Evolutionary conservation across 2,329 filamentous ascomycete species (phyloP).

Genomic region (Colletotrichum sidae): DNA sequence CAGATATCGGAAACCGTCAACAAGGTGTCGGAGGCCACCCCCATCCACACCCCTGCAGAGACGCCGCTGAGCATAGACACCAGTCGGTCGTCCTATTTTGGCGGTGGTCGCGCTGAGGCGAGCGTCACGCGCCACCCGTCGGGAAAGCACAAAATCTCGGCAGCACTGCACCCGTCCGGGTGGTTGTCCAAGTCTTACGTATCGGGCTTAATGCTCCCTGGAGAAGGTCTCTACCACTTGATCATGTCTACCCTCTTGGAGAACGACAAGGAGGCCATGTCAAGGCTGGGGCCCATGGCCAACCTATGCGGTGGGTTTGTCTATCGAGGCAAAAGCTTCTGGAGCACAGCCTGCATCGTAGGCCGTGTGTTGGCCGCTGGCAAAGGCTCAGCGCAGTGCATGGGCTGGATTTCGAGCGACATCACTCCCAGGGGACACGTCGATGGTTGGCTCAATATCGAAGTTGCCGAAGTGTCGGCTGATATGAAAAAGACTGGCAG

Average conservation of each 20-base stretch:
- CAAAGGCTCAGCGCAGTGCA: conserved; percentile 71
- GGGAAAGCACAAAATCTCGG: conserved; percentile 65
- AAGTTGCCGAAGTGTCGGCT: conserved; percentile 64
- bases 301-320: conserved; percentile 74
- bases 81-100: conserved; percentile 60
- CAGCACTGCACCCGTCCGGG: conserved; percentile 68
- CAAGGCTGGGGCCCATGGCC: conserved; percentile 68
- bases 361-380: conserved; percentile 74
- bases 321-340: conserved; percentile 73
- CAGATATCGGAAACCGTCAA: conserved; percentile 61
- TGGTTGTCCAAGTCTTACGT: conserved; percentile 78
- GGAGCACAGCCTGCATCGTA: conserved; percentile 75
- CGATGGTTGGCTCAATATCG: conserved; percentile 71
- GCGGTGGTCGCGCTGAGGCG: conserved; percentile 41
- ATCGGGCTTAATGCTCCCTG: conserved; percentile 73
- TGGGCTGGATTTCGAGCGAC: conserved; percentile 76
- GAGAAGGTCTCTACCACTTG: conserved; percentile 71
- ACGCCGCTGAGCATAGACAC: conserved; percentile 49
- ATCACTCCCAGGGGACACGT: conserved; percentile 62
- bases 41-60: conserved; percentile 53
- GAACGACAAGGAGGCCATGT: conserved; percentile 70
- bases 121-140: conserved; percentile 44
- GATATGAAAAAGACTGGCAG: conserved; percentile 62
- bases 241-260: conserved; percentile 75
- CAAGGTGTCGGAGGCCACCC: conserved; percentile 54